phyloP scores from a whole-genome alignment of 2,329 filamentous ascomycete species.

The Epichloe baconii region DNA sequence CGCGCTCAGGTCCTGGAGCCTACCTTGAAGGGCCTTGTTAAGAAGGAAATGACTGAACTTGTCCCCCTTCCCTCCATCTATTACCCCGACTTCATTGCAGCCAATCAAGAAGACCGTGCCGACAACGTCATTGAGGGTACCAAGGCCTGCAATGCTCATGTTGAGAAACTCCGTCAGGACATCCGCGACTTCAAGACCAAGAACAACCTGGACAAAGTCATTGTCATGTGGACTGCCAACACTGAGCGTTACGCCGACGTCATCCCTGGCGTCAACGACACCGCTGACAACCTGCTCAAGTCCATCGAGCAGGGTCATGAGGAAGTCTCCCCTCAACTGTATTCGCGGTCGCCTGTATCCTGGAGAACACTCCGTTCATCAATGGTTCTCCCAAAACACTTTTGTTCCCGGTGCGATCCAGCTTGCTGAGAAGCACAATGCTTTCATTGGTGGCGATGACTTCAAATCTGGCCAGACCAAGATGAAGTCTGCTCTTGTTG shows the following conservation, averaged over 20 bases:
- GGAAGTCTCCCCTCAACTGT: conserved; percentile 89
- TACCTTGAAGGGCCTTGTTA: conserved; percentile 76
- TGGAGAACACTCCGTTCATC: conserved; percentile 88
- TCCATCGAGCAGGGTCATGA: conserved; percentile 77
- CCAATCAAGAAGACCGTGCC: conserved; percentile 93
- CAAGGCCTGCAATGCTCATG: conserved; percentile 76
- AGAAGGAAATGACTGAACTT: conserved; percentile 86
- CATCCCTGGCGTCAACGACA: conserved; percentile 83
- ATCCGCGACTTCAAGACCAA: conserved; percentile 86
- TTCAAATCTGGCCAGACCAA: conserved; percentile 99
- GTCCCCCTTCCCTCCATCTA: conserved; percentile 88
- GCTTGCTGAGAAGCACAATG: conserved; percentile 71
- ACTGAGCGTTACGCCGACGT: conserved; percentile 93
- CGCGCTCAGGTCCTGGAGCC: conserved; percentile 90
- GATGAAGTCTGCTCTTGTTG: conserved; percentile 98
- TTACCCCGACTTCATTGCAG: conserved; percentile 98
- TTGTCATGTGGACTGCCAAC: conserved; percentile 98
- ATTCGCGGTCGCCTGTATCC: conserved; percentile 87
- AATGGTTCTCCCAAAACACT: conserved; percentile 98
- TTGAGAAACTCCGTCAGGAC: conserved; percentile 85
- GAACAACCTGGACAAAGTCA: conserved; percentile 83
- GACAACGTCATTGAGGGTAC: conserved; percentile 77
- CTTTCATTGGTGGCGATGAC: conserved; percentile 95
- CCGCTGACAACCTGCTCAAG: conserved; percentile 81
- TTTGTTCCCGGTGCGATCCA: conserved; percentile 89